Base-by-base conservation (phyloP, 176 grass and related monocot species). In the Musa beccarii region DNA sequence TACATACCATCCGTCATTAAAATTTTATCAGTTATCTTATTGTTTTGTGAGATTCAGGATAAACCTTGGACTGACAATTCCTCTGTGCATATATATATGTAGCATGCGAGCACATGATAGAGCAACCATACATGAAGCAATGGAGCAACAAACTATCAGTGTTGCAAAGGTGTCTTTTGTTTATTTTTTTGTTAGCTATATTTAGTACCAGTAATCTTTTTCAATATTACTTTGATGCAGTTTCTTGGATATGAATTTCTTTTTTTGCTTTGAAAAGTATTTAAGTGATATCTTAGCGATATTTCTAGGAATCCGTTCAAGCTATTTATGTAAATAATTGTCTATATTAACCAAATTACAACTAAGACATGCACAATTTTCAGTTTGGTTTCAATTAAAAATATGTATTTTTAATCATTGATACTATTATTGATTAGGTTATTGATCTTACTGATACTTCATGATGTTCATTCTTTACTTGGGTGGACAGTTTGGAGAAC, bases 81-180 rank as follows among this genome's bases (percentile, higher is more conserved):
- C 24, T 26, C 15, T 74, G 52, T 62, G 57, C 63, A 75, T 67
- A 74, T 51, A 57, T 55, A 28, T 69, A 71, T 62, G 74, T 87
- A 97, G 93, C 76, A 97, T 97, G 93, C 79, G 90, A 72, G 86
- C 82, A 68, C 94, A 97, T 89, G 93, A 97, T 63, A 93, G 94
- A 82, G 89, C 94, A 78, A 93, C 94, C 77, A 97, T 97, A 90
- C 94, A 97, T 76, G 94, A 97, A 87, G 94, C 94, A 73, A 97
- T 97, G 90, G 94, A 97, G 69, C 94, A 97, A 76, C 94, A 97
- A 79, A 97, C 94, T 75, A 93, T 97, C 87, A 97, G 94, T 66
- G 77, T 97, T 59, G 94, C 94, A 0, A 97, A 97, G 94, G 94
- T 97, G 88, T 16, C 16, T 57, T 73, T 15, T 55, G 25, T 79